Base-by-base conservation (phyloP, 345 rosid species). In the Bruguiera parviflora region DNA sequence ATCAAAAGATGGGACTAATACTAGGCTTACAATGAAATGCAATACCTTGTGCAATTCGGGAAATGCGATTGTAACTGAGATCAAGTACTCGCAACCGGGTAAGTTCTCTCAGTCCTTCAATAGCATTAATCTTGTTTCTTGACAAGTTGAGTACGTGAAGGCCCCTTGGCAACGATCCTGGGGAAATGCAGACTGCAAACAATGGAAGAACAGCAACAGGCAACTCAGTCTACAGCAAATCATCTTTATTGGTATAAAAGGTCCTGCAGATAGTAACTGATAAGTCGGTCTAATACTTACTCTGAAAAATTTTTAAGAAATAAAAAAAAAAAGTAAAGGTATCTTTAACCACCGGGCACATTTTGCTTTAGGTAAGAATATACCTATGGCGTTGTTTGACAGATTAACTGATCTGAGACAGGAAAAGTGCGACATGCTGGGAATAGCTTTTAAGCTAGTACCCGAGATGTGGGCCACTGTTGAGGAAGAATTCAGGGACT, bases 21-120 rank as follows among this genome's bases (percentile, higher is more conserved):
- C 53, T 33, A 64, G 35, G 27, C 29, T 58, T n/a, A 29, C 6
- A 18, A 16, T 43, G 5, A 35, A 66, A 63, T 64, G 33, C 33
- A 52, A 56, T 87, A 95, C 99, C 97, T 73, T 88, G 96, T 70
- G 97, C 99, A 24, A 95, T 83, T 62, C 96, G 87, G 73, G 96
- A 74, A 56, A 95, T 86, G 28, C 96, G 96, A 66, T 95, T 95
- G 84, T 95, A 92, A 84, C 96, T 91, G 29, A 95, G 93, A 82
- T 95, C 90, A 7, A 95, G 89, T 22, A 82, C 77, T 62, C 96
- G 86, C 84, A 95, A 49, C 29, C 92, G 85, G 31, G 93, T 85
- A 43, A 89, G 71, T 67, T 95, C 96, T 83, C 96, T 81, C 2
- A 95, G 91, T 53, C 97, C 99, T 74, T 95, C 99, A 47, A 92